Conservation (phyloP, 805 yeast genomes). For the Yarrowia osloensis region DNA sequence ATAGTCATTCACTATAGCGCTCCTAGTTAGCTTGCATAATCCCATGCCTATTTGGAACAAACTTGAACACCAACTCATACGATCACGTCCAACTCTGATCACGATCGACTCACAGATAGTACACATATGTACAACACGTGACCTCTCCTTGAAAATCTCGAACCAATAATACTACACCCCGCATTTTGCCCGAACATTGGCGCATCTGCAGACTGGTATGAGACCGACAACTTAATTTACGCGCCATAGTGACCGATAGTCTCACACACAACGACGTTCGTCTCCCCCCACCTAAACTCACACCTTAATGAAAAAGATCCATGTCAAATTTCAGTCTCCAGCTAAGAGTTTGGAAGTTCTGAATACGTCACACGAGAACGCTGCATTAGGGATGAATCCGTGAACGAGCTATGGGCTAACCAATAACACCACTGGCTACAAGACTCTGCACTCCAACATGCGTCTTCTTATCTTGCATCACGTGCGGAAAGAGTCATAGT, state of each 20-base stretch:
- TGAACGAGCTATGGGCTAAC: too few species aligned
- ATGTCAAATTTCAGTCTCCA: neutral
- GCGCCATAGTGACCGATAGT: neutral
- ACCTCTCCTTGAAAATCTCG: neutral
- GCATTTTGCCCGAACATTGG: neutral
- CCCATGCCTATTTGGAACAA: too few species aligned
- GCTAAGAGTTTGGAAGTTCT: neutral
- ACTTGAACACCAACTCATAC: too few species aligned
- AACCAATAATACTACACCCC: neutral
- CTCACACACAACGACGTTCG: neutral
- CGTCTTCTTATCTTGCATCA: constrained; percentile 7
- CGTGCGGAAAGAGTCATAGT: constrained; percentile 29
- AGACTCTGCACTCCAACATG: neutral
- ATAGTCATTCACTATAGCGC: neutral
- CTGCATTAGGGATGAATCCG: too few species aligned
- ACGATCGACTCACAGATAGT: neutral
- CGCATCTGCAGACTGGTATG: neutral
- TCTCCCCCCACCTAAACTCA: constrained; percentile 13
- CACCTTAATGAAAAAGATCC: neutral
- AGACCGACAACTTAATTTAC: neutral
- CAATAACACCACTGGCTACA: neutral
- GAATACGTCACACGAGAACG: too few species aligned
- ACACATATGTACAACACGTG: neutral
- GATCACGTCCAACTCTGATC: too few species aligned
- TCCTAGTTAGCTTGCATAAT: neutral